Evolutionary conservation across 768 basidiomycete species (phyloP).

Genomic region (Podaxis pistillaris): DNA sequence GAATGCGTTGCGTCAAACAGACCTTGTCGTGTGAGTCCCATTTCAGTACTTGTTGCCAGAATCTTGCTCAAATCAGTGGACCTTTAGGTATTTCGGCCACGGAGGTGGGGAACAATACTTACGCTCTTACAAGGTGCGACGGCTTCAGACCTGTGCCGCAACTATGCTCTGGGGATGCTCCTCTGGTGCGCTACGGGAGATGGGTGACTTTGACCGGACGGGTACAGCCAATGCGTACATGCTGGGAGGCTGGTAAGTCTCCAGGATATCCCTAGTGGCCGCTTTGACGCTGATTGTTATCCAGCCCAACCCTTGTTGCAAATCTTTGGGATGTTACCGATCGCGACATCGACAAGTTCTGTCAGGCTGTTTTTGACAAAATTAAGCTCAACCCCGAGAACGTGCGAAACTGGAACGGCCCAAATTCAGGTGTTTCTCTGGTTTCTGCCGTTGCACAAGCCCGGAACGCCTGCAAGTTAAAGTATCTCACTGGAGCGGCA

Average conservation of each 20-base stretch:
- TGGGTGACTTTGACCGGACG: slow-evolving; percentile 91
- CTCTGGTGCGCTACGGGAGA: slow-evolving; percentile 81
- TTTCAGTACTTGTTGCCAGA: neutral
- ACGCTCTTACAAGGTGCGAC: slow-evolving; percentile 81
- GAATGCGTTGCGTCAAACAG: slow-evolving; percentile 66
- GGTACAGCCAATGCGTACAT: slow-evolving; percentile 96
- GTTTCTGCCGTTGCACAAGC: slow-evolving; percentile 79
- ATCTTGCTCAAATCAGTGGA: neutral
- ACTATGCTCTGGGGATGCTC: slow-evolving; percentile 99
- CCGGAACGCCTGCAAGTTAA: slow-evolving; percentile 81
- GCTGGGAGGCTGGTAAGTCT: slow-evolving; percentile 91
- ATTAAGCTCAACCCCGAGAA: slow-evolving; percentile 43
- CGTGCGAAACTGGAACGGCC: slow-evolving; percentile 7
- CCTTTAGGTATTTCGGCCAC: slow-evolving; percentile 89
- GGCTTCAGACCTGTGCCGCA: slow-evolving; percentile 82
- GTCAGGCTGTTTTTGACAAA: slow-evolving; percentile 77
- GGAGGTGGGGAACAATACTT: slow-evolving; percentile 95
- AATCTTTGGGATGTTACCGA: slow-evolving; percentile 99
- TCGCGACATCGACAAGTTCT: slow-evolving; percentile 92
- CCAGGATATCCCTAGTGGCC: neutral
- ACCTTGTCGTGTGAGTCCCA: slow-evolving; percentile 83
- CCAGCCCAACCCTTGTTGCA: slow-evolving; percentile 86
- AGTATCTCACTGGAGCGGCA: slow-evolving; percentile 93
- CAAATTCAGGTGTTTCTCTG: slow-evolving; percentile 35
- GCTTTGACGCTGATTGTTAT: neutral